A percentile compares a stretch with the other conserved stretches of the same genome.
These are phyloP conservation scores for Erodium trifolium DNA, from an alignment of 441 rosid genomes.

Conservation along the genomic window DNA sequence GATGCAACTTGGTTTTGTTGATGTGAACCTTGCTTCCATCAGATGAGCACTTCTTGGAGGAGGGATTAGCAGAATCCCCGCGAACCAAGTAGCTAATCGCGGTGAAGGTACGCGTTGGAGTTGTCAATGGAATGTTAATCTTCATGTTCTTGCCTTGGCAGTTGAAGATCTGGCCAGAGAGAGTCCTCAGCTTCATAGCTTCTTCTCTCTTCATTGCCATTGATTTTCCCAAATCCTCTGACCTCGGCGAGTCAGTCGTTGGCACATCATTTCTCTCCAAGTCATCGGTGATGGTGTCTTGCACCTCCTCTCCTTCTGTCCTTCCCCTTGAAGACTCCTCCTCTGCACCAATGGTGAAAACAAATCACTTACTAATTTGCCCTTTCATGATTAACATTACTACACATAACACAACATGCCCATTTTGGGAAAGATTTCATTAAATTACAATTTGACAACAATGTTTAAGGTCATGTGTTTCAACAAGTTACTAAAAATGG, in stretches of 20 bases:
- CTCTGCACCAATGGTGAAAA: constrained; percentile 32
- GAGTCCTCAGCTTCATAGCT: constrained; percentile 30
- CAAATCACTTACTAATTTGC: not conserved
- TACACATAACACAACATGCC: not conserved
- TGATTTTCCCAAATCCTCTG: too few relatives aligned
- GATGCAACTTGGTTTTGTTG: constrained; percentile 67
- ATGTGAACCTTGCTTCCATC: constrained; percentile 50
- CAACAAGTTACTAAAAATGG: too few relatives aligned
- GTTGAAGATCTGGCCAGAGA: constrained; percentile 46
- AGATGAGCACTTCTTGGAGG: constrained; percentile 47
- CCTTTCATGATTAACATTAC: not conserved
- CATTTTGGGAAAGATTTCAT: not conserved
- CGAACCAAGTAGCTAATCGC: constrained; percentile 63
- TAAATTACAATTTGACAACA: too few relatives aligned
- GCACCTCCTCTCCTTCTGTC: constrained; percentile 49
- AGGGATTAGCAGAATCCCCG: constrained; percentile 62
- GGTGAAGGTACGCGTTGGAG: constrained; percentile 74
- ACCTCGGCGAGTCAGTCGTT: too few relatives aligned
- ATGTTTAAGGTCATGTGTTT: too few relatives aligned
- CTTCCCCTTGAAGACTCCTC: constrained; percentile 59
- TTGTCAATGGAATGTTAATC: constrained; percentile 77
- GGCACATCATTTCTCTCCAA: constrained; percentile 27
- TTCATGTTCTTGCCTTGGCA: constrained; percentile 72
- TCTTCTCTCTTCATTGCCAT: constrained; percentile 45
- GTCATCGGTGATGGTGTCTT: constrained; percentile 37